These are phyloP conservation scores for Tulasnella sp. DNA, from an alignment of 768 basidiomycete species.

Conservation along the genomic window DNA sequence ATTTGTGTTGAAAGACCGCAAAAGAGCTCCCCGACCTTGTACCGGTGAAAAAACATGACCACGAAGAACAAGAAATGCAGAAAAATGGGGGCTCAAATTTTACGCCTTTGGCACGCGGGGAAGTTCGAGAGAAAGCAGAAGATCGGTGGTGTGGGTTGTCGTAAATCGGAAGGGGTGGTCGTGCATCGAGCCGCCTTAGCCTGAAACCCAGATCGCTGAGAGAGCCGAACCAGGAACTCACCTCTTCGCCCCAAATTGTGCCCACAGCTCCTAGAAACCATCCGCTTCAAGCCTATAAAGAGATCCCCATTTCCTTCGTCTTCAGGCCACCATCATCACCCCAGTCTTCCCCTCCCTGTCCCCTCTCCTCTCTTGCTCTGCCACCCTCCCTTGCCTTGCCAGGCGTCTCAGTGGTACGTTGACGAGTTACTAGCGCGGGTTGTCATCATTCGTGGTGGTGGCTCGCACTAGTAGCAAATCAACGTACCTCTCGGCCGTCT, in stretches of 20 bases:
- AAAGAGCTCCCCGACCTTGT: neutral
- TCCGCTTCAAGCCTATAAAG: slow-evolving; percentile 13
- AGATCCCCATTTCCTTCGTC: neutral
- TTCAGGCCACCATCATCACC: neutral
- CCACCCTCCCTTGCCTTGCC: neutral
- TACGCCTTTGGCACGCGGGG: neutral
- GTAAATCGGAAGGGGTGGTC: neutral
- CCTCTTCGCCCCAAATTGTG: neutral
- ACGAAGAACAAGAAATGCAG: neutral
- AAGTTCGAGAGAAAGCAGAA: neutral
- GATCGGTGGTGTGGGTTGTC: neutral
- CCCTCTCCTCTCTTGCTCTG: neutral
- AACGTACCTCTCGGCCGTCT: slow-evolving; percentile 3
- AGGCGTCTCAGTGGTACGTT: slow-evolving; percentile 15
- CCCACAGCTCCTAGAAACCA: neutral
- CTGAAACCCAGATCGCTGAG: neutral
- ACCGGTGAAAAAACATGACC: neutral
- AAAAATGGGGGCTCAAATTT: neutral
- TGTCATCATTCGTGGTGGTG: neutral
- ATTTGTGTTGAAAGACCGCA: neutral
- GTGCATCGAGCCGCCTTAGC: neutral
- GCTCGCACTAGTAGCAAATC: slow-evolving; percentile 21
- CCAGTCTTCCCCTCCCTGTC: slow-evolving; percentile 3
- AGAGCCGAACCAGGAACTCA: neutral
- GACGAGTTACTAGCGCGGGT: slow-evolving; percentile 3